A percentile compares a stretch with the other conserved stretches of the same genome.
phyloP scores from a whole-genome alignment of 2,329 filamentous ascomycete genomes.

The Pseudogymnoascus sp. region DNA sequence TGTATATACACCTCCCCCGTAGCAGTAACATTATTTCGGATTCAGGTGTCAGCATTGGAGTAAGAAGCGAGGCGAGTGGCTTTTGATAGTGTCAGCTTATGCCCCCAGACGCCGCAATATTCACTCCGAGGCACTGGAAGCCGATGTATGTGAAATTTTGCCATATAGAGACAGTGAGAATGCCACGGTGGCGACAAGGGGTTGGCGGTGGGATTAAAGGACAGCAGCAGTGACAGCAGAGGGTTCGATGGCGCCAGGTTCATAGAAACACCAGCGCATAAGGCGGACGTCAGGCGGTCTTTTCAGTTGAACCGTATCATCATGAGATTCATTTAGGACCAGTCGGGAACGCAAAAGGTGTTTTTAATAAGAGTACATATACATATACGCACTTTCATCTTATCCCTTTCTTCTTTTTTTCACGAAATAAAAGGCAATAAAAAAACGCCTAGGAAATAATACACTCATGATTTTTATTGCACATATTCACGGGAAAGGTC shows the following conservation, averaged over 20 bases:
- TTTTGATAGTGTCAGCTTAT: not conserved
- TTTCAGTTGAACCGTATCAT: too few species aligned
- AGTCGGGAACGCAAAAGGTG: too few species aligned
- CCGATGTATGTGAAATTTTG: not conserved
- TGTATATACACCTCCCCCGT: not conserved
- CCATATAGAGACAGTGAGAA: not conserved
- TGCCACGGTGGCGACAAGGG: not conserved
- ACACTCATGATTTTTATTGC: not conserved
- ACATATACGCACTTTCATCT: too few species aligned
- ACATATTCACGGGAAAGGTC: not conserved
- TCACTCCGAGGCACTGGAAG: not conserved
- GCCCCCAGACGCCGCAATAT: not conserved
- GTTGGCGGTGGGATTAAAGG: not conserved
- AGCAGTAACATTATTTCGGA: not conserved
- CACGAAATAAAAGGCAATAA: not conserved
- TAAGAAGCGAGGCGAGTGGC: not conserved
- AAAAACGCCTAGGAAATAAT: not conserved
- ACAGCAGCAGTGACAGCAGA: not conserved
- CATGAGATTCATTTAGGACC: too few species aligned
- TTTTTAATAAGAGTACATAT: too few species aligned
- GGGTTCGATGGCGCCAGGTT: not conserved
- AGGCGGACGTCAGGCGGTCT: too few species aligned
- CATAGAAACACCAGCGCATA: too few species aligned
- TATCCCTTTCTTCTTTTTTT: too few species aligned
- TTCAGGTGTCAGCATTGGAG: not conserved